Base-by-base conservation (phyloP, 2,329 filamentous ascomycete species). In the Exophiala oligosperma region DNA sequence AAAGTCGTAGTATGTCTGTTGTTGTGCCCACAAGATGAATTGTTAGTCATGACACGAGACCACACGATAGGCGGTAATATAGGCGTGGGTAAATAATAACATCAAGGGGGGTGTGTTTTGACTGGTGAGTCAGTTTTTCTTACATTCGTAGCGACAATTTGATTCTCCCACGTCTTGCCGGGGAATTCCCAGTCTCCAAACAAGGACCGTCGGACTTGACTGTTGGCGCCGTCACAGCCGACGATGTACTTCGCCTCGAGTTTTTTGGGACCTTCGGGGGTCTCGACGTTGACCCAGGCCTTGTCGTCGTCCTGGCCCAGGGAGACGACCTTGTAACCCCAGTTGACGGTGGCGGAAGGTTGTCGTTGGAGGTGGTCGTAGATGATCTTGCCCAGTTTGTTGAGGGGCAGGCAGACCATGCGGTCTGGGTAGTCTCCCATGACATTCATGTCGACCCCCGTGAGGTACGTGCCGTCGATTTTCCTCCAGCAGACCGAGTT, bases 1-100 rank as follows among this genome's bases (percentile, higher is more conserved):
- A 57, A 87, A 84, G 63, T 84, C 81, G 59, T 87, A 85, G 67
- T 86, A 86, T 9, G 83, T 81, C 83, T 86, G 29, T 29, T 4
- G 28, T 5, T 29, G 28, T 29, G 28, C 4, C 8, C 28, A 17
- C 17, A 17, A 17, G 17, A 17, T 17, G 17, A 17, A 17, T 17
- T 17, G 17, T 17, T 17, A 17, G 17, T 17, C 17, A 17, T 17
- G 17, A 17, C 17, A 17, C 17, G 17, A 17, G 17, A 17, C 17
- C 17, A 17, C 17, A 17, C 17, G 17, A 17, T 17, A 17, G 17
- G 17, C 17, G 17, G 17, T 17, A 17, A 17, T 17, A 17, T 17
- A 17, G 17, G 17, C 17, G 17, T 17, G 17, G 17, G 17, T 17
- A 17, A 17, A 17, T 17, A 17, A 17, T 17, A 17, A 17, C 17